Base-by-base conservation (phyloP, 2,329 filamentous ascomycete species). In the Colletotrichum euphorbiae region DNA sequence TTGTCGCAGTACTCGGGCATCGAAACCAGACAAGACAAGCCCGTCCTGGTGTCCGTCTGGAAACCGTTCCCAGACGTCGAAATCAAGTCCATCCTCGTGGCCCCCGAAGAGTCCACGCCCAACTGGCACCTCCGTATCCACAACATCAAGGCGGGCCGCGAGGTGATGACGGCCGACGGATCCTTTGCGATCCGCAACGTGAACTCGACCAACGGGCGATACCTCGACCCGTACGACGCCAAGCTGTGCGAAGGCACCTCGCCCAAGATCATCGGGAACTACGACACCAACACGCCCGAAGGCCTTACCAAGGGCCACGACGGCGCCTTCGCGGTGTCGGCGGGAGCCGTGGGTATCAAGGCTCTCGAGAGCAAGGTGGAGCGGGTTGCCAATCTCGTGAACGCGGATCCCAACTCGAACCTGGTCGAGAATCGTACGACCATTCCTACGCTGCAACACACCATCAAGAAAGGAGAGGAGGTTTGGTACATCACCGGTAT, bases 351-450 rank as follows among this genome's bases (percentile, higher is more conserved):
- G 69, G 87, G 80, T 75, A 91, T 85, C 82, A 87, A 72, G 76
- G 89, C 78, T 71, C 80, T 84, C 62, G 91, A 82, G 74, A 82
- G 82, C 1, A 80, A 75, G 8, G 81, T 79, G 7, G 78, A 75
- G 13, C 82, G 90, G 19, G 79, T 77, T 61, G 91, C 91, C 3
- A 89, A 86, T 75, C 82, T 93, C 28, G 87, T 94, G 54, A 89
- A 93, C 65, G 90, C 91, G 11, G 92, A 94, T 75, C 91, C 92
- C 6, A 94, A 94, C 79, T 91, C 90, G 54, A 94, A 94, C 78
- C 79, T 94, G 38, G 83, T 93, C 2, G 89, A 93, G 79, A 88
- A 89, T 67, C 82, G 92, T 67, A 93, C 90, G 4, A 84, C 91
- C 46, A 86, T 94, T 72, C 92, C 92, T 24, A 90, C 90, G 33